These are phyloP conservation scores for Trichoderma reesei DNA, from an alignment of 495 filamentous ascomycete genomes.

Conservation along the genomic window DNA sequence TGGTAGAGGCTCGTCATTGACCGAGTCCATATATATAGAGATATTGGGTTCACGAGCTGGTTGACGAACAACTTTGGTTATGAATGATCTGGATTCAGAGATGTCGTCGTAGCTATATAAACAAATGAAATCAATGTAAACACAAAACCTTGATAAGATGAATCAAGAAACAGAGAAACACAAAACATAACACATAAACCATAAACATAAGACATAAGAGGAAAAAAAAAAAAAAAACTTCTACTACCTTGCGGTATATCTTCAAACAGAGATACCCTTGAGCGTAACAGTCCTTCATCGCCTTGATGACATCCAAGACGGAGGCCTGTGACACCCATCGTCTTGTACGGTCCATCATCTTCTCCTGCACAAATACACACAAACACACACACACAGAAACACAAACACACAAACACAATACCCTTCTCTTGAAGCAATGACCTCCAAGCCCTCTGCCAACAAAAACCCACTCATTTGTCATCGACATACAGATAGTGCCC, in stretches of 20 bases:
- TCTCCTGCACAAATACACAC: too few relatives aligned
- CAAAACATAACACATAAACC: neutral
- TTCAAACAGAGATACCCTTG: too few relatives aligned
- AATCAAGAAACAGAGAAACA: neutral
- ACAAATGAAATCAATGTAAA: neutral
- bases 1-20: constrained; percentile 23
- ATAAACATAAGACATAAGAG: neutral
- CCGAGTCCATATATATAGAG: neutral
- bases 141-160: neutral
- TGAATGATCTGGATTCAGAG: too few relatives aligned
- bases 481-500: neutral
- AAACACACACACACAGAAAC: too few relatives aligned
- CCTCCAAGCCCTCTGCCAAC: neutral
- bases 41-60: neutral
- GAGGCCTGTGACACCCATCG: too few relatives aligned
- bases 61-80: too few relatives aligned
- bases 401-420: too few relatives aligned
- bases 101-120: neutral
- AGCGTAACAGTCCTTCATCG: neutral
- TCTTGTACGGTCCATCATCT: too few relatives aligned
- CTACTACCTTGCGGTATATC: neutral
- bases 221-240: neutral
- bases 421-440: neutral
- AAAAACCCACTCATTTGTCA: neutral
- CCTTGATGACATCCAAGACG: neutral